Evolutionary conservation across 495 filamentous ascomycete species (phyloP).

Genomic region (Neurospora pannonica): DNA sequence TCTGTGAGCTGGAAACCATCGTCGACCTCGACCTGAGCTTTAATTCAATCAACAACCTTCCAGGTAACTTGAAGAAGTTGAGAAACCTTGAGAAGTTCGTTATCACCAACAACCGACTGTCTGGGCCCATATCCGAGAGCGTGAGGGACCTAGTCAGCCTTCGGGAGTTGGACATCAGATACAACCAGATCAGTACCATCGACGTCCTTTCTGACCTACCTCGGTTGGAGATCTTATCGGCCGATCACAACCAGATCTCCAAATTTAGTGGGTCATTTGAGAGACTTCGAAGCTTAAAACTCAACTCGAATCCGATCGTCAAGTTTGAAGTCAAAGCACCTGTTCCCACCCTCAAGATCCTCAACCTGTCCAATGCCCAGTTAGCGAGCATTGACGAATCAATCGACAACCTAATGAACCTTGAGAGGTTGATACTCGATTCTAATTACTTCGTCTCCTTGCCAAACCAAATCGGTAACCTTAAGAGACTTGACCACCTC

Average conservation of each 20-base stretch:
- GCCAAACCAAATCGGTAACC: slow-evolving; percentile 70
- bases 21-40: slow-evolving; percentile 96
- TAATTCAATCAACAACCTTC: slow-evolving; percentile 72
- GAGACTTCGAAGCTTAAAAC: slow-evolving; percentile 67
- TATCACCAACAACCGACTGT: slow-evolving; percentile 87
- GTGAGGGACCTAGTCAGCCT: slow-evolving; percentile 65
- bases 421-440: slow-evolving; percentile 81
- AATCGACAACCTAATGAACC: slow-evolving; percentile 76
- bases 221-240: slow-evolving; percentile 72
- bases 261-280: slow-evolving; percentile 79
- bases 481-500: slow-evolving; percentile 78
- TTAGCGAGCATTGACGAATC: slow-evolving; percentile 77
- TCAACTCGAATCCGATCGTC: slow-evolving; percentile 90
- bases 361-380: slow-evolving; percentile 83
- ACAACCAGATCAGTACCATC: slow-evolving; percentile 79
- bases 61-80: slow-evolving; percentile 67
- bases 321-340: slow-evolving; percentile 74
- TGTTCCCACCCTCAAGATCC: slow-evolving; percentile 68
- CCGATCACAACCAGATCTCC: slow-evolving; percentile 85
- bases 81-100: slow-evolving; percentile 76
- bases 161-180: slow-evolving; percentile 87
- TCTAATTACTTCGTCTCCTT: slow-evolving; percentile 92
- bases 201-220: slow-evolving; percentile 76
- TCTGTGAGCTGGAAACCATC: slow-evolving; percentile 71
- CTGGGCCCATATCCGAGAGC: slow-evolving; percentile 59